phyloP scores from a whole-genome alignment of 73 alveolate genomes.

The Durusdinium trenchii region DNA sequence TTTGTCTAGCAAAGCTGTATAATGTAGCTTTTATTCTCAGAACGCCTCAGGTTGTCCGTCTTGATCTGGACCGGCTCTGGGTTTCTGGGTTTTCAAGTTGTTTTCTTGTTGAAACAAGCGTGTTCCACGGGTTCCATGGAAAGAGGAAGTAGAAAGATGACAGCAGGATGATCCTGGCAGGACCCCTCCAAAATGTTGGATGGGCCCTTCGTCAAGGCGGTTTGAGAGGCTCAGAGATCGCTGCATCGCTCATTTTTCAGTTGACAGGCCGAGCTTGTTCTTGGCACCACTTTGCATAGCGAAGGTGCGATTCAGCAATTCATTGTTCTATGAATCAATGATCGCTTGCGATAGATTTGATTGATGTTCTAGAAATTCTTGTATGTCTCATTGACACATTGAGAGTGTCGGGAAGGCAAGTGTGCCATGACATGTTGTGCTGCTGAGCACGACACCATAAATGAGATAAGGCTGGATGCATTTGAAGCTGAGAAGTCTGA shows the following conservation, averaged over 20 bases:
- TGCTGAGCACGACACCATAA: conserved; percentile 21
- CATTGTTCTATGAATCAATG: background rate
- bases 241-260: background rate
- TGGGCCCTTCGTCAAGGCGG: conserved; percentile 74
- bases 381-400: background rate
- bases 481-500: background rate
- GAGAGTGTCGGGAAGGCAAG: conserved; percentile 2
- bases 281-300: conserved; percentile 53
- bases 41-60: conserved; percentile 17
- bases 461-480: conserved; percentile 21
- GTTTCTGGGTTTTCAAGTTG: background rate
- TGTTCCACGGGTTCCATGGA: background rate
- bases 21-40: background rate
- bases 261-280: conserved; percentile 67
- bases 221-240: background rate
- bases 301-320: background rate
- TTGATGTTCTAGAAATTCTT: background rate
- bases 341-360: background rate
- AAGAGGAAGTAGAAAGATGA: too few relatives aligned
- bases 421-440: conserved; percentile 52
- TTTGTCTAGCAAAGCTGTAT: background rate
- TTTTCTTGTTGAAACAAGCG: background rate
- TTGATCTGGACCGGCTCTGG: conserved; percentile 35
- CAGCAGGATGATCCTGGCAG: too few relatives aligned
- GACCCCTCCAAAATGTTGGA: conserved; percentile 53